A percentile compares a stretch with the other conserved stretches of the same genome.
phyloP scores from a whole-genome alignment of 331 rosid species.

The Dryas integrifolia region DNA sequence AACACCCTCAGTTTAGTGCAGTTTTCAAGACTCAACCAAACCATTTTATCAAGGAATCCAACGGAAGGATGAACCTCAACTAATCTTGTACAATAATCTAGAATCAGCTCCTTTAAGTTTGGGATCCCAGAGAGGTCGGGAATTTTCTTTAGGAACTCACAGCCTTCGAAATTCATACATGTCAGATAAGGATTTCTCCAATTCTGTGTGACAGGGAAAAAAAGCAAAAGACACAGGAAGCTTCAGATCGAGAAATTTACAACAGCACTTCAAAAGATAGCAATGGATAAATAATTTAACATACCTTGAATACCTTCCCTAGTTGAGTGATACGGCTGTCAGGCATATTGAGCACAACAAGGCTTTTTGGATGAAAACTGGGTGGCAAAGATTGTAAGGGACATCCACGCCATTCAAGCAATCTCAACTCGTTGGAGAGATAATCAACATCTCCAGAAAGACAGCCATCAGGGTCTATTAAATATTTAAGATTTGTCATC shows the following conservation, averaged over 20 bases:
- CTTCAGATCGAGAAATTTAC: background rate
- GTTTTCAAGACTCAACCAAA: background rate
- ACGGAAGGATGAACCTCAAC: background rate
- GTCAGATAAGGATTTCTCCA: background rate
- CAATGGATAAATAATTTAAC: background rate
- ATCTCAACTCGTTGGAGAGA: constrained; percentile 14
- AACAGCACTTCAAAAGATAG: background rate
- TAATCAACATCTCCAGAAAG: constrained; percentile 5
- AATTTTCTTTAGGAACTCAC: background rate
- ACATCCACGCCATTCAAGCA: constrained; percentile 13
- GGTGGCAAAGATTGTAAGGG: constrained; percentile 11
- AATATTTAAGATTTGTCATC: constrained; percentile 1
- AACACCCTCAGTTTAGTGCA: background rate
- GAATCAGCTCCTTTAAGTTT: background rate
- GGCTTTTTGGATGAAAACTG: constrained; percentile 1
- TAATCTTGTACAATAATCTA: background rate
- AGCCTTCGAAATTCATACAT: background rate
- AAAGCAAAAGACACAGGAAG: background rate
- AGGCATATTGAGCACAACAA: background rate
- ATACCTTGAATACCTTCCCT: constrained; percentile 13
- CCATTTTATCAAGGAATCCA: background rate
- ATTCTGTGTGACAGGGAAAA: background rate
- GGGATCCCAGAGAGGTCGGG: background rate
- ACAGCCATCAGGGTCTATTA: background rate
- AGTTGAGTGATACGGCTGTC: background rate